phyloP scores from a whole-genome alignment of 805 yeast genomes.

The Teunomyces cretensis region DNA sequence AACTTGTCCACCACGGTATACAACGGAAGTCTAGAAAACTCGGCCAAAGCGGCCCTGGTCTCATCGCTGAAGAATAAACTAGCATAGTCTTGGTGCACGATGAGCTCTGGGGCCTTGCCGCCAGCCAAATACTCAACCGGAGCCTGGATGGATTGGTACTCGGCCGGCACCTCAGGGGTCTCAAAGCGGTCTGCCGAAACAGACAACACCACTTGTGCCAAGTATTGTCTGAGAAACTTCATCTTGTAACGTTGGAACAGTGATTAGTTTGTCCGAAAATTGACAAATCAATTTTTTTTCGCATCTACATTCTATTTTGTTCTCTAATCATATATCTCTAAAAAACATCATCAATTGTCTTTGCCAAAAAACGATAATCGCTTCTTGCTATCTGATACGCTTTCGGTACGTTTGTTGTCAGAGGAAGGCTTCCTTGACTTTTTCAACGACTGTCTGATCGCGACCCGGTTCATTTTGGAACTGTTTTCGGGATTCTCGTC shows the following conservation, averaged over 20 bases:
- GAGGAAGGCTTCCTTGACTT: conserved; percentile 20
- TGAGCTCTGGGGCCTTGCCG: conserved; percentile 26
- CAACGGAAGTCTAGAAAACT: conserved; percentile 24
- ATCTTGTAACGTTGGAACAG: too few species aligned
- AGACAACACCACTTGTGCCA: conserved; percentile 19
- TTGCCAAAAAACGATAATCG: conserved; percentile 25
- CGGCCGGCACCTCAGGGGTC: conserved; percentile 6
- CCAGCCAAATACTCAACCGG: conserved; percentile 19
- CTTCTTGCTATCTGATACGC: conserved; percentile 17
- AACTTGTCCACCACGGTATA: conserved; percentile 15
- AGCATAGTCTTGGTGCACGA: conserved; percentile 20
- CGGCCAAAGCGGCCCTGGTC: conserved; percentile 13
- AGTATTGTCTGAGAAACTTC: conserved; percentile 13
- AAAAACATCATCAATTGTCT: background rate
- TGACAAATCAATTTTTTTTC: background rate
- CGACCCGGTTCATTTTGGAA: conserved; percentile 38
- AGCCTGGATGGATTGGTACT: conserved; percentile 8
- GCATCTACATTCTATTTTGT: background rate
- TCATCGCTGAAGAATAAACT: conserved; percentile 15
- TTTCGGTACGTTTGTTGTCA: conserved; percentile 20
- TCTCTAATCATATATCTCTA: background rate
- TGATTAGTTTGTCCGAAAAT: too few species aligned
- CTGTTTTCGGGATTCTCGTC: conserved; percentile 40
- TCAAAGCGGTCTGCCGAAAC: conserved; percentile 16
- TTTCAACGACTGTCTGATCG: conserved; percentile 40